Base-by-base conservation (phyloP, 2,329 filamentous ascomycete genomes). In the Monosporascus sp. region DNA sequence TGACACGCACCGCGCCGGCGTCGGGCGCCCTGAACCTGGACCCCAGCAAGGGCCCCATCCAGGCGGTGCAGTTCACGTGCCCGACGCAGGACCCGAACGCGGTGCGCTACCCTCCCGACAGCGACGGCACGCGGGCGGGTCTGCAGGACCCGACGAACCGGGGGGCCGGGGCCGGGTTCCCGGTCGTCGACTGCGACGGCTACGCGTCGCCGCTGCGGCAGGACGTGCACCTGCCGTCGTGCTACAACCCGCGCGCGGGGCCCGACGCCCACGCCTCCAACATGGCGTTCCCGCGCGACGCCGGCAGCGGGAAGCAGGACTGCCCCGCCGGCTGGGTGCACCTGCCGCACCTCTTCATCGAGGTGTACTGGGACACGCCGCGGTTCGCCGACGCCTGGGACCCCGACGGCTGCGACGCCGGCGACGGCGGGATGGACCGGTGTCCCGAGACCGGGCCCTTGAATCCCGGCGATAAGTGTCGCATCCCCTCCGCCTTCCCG, bases 211-310 rank as follows among this genome's bases (percentile, higher is more conserved):
- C 83, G 54, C 76, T 84, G 45, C 82, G 85, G 36, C 77, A 80
- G 52, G 85, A 89, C 59, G 72, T 89, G 39, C 85, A 87, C 74
- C 87, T 89, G 71, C 86, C 86, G 6, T 85, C 83, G 6, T 89
- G 86, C 76, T 89, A 88, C 78, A 79, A 89, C 68, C 86, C 85
- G 31, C 67, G 77, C 44, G 74, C 78, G 47, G 83, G 80, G 52
- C 73, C 85, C 41, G 71, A 75, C 34, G 76, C 85, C 70, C 83
- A 82, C 73, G 73, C 77, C 63, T 78, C 76, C 60, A 89, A 89
- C 74, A 85, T 86, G 77, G 76, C 72, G 25, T 89, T 81, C 64
- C 86, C 86, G n/a, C 68, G 68, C 4, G 65, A 70, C 48, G 69
- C 65, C 3, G 67, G 72, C 58, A 72, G 74, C 55, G 79, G 79